Conservation (phyloP, 2,329 filamentous ascomycete species). For the Trichoderma gracile region DNA sequence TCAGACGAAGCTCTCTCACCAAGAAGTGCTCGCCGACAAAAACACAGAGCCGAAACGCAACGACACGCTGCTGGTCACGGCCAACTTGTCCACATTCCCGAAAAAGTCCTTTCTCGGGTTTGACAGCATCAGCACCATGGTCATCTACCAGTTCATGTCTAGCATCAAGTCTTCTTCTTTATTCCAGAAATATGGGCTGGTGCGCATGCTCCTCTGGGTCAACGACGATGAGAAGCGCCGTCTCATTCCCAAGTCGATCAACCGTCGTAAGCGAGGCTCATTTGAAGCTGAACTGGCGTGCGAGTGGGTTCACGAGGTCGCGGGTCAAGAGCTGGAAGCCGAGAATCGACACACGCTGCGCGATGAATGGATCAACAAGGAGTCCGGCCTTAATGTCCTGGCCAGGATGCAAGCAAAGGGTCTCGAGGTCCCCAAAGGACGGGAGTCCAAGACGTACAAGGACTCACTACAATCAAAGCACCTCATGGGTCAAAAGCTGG, state of each 20-base stretch:
- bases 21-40: conserved; percentile 45
- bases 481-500: conserved; percentile 33
- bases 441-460: conserved; percentile 41
- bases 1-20: conserved; percentile 53
- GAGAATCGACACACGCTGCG: conserved; percentile 41
- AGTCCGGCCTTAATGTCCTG: conserved; percentile 44
- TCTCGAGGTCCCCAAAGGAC: conserved; percentile 46
- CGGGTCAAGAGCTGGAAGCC: conserved; percentile 41
- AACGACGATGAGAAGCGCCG: conserved; percentile 58
- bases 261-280: conserved; percentile 56
- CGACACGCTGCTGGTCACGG: conserved; percentile 70
- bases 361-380: conserved; percentile 50
- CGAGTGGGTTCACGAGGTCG: conserved; percentile 61
- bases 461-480: conserved; percentile 31
- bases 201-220: conserved; percentile 77
- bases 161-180: conserved; percentile 59
- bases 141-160: conserved; percentile 62
- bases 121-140: conserved; percentile 57
- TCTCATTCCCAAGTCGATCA: conserved; percentile 62
- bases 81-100: conserved; percentile 62
- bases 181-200: conserved; percentile 74
- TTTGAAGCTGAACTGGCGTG: conserved; percentile 63
- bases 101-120: conserved; percentile 53
- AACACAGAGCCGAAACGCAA: conserved; percentile 56
- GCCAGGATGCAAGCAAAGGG: conserved; percentile 50